Base-by-base conservation (phyloP, 1,284 basidiomycete species). In the Sporisorium scitamineum region DNA sequence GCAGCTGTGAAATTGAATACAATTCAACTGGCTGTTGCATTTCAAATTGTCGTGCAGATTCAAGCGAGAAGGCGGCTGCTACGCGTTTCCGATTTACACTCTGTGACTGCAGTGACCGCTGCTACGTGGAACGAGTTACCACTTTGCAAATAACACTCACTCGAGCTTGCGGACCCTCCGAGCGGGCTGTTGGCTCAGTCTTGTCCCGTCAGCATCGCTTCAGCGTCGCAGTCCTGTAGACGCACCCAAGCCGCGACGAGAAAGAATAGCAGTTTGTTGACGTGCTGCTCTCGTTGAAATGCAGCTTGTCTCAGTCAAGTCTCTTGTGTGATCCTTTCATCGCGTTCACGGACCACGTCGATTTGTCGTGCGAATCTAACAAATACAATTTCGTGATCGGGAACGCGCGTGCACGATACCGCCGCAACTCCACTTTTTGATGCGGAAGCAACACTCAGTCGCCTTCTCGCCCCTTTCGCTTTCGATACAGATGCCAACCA, bases 311-410 rank as follows among this genome's bases (percentile, higher is more conserved):
- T 42, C 20, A 26, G 7, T 22, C 10, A 4, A 8, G 31, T 47
- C 14, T 37, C 22, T 27, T 6, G 27, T 29, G 22, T n/a, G n/a
- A 16, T 18, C 16, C 37, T 53, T 61, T 45, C 37, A 54, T 53
- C 51, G 54, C 68, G 68, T 53, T 48, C 68, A 70, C 68, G 68
- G 54, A 70, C 68, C 68, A 70, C 52, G 50, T 61, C 53, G n/a
- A 34, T 37, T 47, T 10, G n/a, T n/a, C 8, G n/a, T 13, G 3
- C 6, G 1, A 45, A 22, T 55, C 45, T 59, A 62, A 63, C 66
- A 69, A 22, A 10, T 0, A 6, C 31, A 51, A 56, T 34, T 31
- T 56, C 14, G 68, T 70, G 68, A 70, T 70, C 68, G 68, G 68
- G 62, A 34, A 65, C 62, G 68, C 68, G 68, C 48, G 56, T 69